Percentiles rank a stretch among this genome's conserved stretches.
These are phyloP conservation scores for Leccinum truebloodii DNA, from an alignment of 768 basidiomycete species.

Conservation along the genomic window DNA sequence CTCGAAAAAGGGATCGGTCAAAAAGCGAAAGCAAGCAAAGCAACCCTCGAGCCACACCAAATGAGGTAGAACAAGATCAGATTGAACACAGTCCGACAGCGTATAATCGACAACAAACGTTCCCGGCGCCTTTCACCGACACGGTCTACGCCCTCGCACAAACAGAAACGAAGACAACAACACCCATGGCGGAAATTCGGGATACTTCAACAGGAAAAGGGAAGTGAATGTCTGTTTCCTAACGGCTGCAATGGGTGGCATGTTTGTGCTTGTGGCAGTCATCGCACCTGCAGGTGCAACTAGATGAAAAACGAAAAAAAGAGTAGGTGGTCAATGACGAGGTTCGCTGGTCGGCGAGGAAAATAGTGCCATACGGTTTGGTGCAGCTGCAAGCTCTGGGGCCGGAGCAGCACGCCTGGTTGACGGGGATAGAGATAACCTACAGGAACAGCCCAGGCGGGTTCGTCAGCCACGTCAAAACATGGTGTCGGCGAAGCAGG, in stretches of 20 bases:
- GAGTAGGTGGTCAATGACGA: neutral
- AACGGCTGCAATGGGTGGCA: neutral
- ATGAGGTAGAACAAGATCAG: neutral
- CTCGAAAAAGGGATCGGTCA: too few relatives aligned
- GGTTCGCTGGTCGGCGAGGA: too few relatives aligned
- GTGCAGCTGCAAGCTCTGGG: slow-evolving; percentile 12
- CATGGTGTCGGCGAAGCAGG: neutral
- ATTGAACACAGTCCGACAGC: neutral
- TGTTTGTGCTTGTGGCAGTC: slow-evolving; percentile 20
- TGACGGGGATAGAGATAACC: slow-evolving; percentile 10
- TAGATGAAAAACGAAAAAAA: neutral
- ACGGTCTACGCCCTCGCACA: neutral
- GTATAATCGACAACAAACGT: neutral
- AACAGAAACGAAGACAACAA: neutral
- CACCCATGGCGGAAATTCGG: neutral
- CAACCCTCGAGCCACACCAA: neutral
- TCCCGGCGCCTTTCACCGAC: neutral
- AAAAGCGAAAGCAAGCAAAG: neutral
- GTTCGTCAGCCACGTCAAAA: neutral
- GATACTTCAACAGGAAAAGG: neutral
- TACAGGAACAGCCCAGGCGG: neutral
- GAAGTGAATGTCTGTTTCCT: neutral
- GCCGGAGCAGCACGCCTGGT: slow-evolving; percentile 24
- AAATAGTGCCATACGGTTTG: slow-evolving; percentile 1
- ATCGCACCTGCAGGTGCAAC: slow-evolving; percentile 22